These are phyloP conservation scores for Talaromyces albobiverticillius DNA, from an alignment of 2,329 filamentous ascomycete species.

Conservation along the genomic window DNA sequence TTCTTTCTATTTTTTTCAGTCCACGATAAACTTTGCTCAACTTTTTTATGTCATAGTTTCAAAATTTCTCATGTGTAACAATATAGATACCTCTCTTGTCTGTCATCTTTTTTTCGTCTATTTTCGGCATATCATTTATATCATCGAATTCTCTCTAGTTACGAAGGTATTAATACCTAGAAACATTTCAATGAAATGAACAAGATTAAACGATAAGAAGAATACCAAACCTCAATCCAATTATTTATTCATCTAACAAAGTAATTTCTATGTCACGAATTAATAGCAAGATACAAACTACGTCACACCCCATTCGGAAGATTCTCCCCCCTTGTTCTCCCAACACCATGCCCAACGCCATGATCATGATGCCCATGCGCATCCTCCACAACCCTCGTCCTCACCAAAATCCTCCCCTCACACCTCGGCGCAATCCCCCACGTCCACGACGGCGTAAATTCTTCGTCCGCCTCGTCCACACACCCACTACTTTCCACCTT, in stretches of 20 bases:
- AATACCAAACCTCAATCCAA: too few relatives aligned
- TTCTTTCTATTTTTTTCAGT: background rate
- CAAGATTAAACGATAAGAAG: too few relatives aligned
- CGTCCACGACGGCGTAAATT: conserved; percentile 69
- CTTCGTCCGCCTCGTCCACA: conserved; percentile 58
- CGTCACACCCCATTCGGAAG: background rate
- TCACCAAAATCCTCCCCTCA: conserved; percentile 67
- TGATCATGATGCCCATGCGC: too few relatives aligned
- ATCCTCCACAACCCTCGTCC: background rate
- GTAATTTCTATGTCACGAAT: too few relatives aligned
- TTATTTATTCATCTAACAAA: too few relatives aligned
- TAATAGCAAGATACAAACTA: too few relatives aligned
- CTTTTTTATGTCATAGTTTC: background rate
- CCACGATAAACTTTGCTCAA: background rate
- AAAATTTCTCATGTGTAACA: background rate
- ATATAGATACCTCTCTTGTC: background rate
- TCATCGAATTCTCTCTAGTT: too few relatives aligned
- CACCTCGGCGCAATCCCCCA: conserved; percentile 72
- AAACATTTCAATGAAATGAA: too few relatives aligned
- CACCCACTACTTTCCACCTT: conserved; percentile 57
- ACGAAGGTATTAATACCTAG: too few relatives aligned
- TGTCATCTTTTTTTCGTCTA: too few relatives aligned
- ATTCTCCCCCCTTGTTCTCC: conserved; percentile 7
- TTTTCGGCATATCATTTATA: too few relatives aligned
- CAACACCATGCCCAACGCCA: background rate